phyloP scores from a whole-genome alignment of 2,329 filamentous ascomycete species.

The Fusarium sp. region DNA sequence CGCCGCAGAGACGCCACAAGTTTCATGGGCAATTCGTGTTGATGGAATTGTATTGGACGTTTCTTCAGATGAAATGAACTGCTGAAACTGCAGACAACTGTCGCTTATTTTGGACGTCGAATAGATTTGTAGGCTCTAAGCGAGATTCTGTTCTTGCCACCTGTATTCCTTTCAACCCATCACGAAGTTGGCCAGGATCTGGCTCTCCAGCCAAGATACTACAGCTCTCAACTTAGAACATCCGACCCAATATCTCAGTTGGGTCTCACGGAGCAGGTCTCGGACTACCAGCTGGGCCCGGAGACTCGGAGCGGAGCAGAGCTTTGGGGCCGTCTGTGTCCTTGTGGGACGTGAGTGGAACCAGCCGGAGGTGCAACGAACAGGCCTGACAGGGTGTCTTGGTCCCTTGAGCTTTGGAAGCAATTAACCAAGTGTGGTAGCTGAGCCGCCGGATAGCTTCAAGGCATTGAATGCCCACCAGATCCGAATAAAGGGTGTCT shows the following conservation, averaged over 20 bases:
- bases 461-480: not conserved
- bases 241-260: not conserved
- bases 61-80: not conserved
- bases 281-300: not conserved
- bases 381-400: not conserved
- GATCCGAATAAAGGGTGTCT: not conserved
- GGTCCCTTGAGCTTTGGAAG: slow-evolving; percentile 4
- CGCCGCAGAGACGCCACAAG: slow-evolving; percentile 21
- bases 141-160: slow-evolving; percentile 16
- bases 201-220: not conserved
- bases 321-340: slow-evolving; percentile 5
- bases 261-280: slow-evolving; percentile 13
- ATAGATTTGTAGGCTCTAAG: slow-evolving; percentile 5
- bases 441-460: not conserved
- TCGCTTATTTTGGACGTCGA: slow-evolving; percentile 10
- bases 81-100: slow-evolving; percentile 14
- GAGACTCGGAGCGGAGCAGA: not conserved
- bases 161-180: not conserved
- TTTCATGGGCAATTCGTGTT: slow-evolving; percentile 11
- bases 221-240: not conserved
- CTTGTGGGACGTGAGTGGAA: slow-evolving; percentile 3
- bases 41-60: slow-evolving; percentile 7
- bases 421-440: not conserved
- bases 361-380: not conserved
- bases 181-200: not conserved